Base-by-base conservation (phyloP, 2,329 filamentous ascomycete genomes). In the Trichoderma arundinaceum region DNA sequence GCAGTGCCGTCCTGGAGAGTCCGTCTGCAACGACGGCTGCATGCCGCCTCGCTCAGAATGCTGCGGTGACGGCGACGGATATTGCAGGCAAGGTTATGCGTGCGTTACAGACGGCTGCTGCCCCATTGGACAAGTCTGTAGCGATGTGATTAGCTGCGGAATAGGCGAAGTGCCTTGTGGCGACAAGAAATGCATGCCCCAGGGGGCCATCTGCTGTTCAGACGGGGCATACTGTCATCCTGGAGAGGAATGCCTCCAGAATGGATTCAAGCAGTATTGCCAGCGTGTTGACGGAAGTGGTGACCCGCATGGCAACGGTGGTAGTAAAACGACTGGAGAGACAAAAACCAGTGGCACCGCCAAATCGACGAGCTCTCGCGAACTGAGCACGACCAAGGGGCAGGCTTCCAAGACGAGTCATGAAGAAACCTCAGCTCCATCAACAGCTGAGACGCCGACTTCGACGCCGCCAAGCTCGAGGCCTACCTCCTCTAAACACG, bases 101-200 rank as follows among this genome's bases (percentile, higher is more conserved):
- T 60, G 46, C 35, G 57, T 60, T 15, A 9, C 22, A 8, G 57
- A 60, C 19, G 57, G 57, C 19, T 60, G 57, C 35, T 60, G 57
- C 7, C 57, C 57, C 15, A 51, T 60, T 41, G 57, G 57, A 9
- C 19, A 51, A 7, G 7, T n/a, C 4, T 60, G 57, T 32, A 2
- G 46, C 19, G 57, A 49, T 13, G 32, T 28, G 7, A 15, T 51
- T 19, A 49, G 13, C 46, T 60, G 57, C 15, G 35, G 39, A 8
- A 9, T 60, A 4, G 57, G 57, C 46, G 57, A 60, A 38, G 57
- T 41, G 46, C 57, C 57, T 7, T 60, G 57, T 17, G 57, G 57
- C 15, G 57, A 60, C 8, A 60, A 51, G 19, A 22, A 51, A n/a
- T 60, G 57, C 10, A 60, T 60, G 57, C 57, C 57, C 4, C 12